Conservation (phyloP, 2,329 filamentous ascomycete species). For the Podosphaera aphanis region DNA sequence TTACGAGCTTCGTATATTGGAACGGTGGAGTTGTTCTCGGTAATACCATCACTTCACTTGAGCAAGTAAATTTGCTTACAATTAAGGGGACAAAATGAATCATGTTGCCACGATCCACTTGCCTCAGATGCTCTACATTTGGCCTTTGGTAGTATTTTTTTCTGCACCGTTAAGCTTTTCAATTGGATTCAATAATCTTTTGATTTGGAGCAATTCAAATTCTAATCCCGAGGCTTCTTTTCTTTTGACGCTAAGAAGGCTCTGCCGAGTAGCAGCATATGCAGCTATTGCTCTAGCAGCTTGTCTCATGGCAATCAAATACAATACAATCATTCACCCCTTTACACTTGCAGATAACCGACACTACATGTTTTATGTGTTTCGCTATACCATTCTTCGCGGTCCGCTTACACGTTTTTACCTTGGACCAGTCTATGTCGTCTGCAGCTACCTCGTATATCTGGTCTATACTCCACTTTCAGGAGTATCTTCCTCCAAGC, state of each 20-base stretch:
- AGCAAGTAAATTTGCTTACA: not conserved
- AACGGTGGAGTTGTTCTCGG: conserved; percentile 84
- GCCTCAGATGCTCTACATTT: conserved; percentile 86
- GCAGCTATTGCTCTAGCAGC: conserved; percentile 2
- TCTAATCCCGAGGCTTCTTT: conserved; percentile 13
- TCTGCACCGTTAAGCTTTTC: conserved; percentile 54
- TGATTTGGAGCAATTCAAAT: not conserved
- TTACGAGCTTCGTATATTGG: conserved; percentile 56
- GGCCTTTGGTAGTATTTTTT: conserved; percentile 77
- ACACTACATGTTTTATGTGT: conserved; percentile 94
- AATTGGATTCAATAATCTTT: conserved; percentile 20
- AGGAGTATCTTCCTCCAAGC: not conserved
- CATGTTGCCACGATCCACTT: conserved; percentile 76
- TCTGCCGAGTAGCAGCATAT: conserved; percentile 6
- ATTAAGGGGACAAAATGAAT: conserved; percentile 69
- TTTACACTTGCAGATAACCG: conserved; percentile 92
- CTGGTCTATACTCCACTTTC: not conserved
- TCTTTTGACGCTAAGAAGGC: conserved; percentile 9
- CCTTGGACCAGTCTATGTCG: conserved; percentile 45
- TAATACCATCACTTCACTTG: conserved; percentile 18
- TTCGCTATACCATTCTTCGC: conserved; percentile 55
- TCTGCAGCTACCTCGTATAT: conserved; percentile 46
- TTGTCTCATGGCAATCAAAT: conserved; percentile 32
- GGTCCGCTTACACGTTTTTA: conserved; percentile 40
- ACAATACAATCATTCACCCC: conserved; percentile 84